These are phyloP conservation scores for Apophysomyces ossiformis DNA, from an alignment of 371 early-diverging fungal genomes.

Conservation along the genomic window DNA sequence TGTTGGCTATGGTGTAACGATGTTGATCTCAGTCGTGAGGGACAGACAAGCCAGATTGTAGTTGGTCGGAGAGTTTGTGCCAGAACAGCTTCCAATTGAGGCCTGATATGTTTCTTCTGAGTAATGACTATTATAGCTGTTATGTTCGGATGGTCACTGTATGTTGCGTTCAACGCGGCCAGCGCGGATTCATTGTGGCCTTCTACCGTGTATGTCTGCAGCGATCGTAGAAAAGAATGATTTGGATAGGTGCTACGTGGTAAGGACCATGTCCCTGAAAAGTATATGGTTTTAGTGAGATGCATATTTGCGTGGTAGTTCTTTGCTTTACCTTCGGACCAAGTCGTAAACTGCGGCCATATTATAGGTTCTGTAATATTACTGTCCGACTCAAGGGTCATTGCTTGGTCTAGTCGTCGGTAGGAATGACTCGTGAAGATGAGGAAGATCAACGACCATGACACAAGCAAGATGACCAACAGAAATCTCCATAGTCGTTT, in stretches of 20 bases:
- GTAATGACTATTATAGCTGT: constrained; percentile 26
- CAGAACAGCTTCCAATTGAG: constrained; percentile 36
- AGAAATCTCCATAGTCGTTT: background rate
- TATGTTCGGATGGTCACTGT: background rate
- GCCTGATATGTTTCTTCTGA: constrained; percentile 23
- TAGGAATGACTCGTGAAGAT: background rate
- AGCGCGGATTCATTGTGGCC: constrained; percentile 24
- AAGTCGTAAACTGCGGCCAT: constrained; percentile 25
- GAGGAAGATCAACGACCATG: constrained; percentile 3
- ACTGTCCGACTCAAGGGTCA: background rate
- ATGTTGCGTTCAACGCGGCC: background rate
- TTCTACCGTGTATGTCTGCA: constrained; percentile 22
- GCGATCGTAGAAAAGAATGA: constrained; percentile 15
- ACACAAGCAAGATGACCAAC: background rate
- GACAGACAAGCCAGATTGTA: constrained; percentile 38
- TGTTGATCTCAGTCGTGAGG: constrained; percentile 17
- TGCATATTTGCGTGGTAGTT: background rate
- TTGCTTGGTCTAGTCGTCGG: constrained; percentile 2
- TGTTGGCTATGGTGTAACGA: constrained; percentile 1
- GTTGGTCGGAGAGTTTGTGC: constrained; percentile 39
- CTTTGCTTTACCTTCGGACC: constrained; percentile 12
- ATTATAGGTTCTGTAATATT: background rate
- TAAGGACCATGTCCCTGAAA: constrained; percentile 12
- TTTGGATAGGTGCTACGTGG: background rate
- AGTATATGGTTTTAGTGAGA: constrained; percentile 2